Conservation (phyloP, 371 early-diverging fungal species). For the Syncephalastrum sp. region DNA sequence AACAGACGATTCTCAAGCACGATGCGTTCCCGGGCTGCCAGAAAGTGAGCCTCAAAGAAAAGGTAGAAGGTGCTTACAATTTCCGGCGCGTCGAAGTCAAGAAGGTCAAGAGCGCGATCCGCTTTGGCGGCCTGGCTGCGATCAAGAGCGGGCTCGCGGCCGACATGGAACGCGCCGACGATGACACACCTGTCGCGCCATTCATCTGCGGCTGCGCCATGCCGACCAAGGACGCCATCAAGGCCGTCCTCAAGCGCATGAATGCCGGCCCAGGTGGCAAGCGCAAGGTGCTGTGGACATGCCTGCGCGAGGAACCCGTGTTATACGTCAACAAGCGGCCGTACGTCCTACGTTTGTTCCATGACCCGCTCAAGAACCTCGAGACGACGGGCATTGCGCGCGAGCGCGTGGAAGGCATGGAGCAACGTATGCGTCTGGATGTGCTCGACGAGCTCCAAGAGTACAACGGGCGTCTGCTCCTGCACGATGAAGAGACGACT, state of each 20-base stretch:
- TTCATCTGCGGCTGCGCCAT: slow-evolving; percentile 65
- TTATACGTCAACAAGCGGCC: slow-evolving; percentile 68
- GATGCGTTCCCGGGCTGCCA: slow-evolving; percentile 77
- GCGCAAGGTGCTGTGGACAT: slow-evolving; percentile 63
- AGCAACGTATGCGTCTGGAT: slow-evolving; percentile 64
- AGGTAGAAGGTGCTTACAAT: slow-evolving; percentile 69
- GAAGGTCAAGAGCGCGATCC: slow-evolving; percentile 41
- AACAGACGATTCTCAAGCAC: slow-evolving; percentile 66
- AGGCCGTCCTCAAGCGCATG: slow-evolving; percentile 42
- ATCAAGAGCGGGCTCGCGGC: slow-evolving; percentile 44
- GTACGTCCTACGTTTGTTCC: slow-evolving; percentile 62
- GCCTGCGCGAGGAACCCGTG: slow-evolving; percentile 76
- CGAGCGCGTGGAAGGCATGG: slow-evolving; percentile 71
- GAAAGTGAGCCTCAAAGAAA: slow-evolving; percentile 62
- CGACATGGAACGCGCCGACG: slow-evolving; percentile 33
- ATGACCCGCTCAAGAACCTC: slow-evolving; percentile 63
- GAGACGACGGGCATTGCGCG: slow-evolving; percentile 70
- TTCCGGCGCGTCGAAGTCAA: slow-evolving; percentile 56
- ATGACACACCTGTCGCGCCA: slow-evolving; percentile 26
- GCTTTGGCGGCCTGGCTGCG: slow-evolving; percentile 49
- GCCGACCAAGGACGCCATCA: slow-evolving; percentile 66
- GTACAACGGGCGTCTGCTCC: slow-evolving; percentile 55
- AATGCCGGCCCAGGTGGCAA: slow-evolving; percentile 55
- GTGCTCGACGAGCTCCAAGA: slow-evolving; percentile 52
- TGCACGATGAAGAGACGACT: slow-evolving; percentile 61